A percentile compares a stretch with the other conserved stretches of the same genome.
These are phyloP conservation scores for Microbotryomycetes sp. DNA, from an alignment of 1,284 basidiomycete species.

Conservation along the genomic window DNA sequence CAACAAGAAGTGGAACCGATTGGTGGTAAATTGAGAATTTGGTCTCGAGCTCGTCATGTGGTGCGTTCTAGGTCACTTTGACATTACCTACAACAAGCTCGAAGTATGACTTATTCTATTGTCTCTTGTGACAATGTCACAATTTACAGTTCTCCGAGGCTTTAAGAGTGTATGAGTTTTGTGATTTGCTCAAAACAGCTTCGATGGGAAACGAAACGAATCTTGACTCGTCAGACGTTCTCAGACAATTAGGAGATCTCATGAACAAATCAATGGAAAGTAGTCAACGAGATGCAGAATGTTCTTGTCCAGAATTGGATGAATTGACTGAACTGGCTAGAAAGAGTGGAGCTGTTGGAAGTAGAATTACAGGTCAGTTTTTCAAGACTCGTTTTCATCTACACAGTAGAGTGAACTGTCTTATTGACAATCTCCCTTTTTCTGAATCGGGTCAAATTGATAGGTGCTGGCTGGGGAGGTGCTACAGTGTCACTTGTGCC, in stretches of 20 bases:
- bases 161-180: constrained; percentile 35
- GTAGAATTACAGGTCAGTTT: constrained; percentile 59
- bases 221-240: constrained; percentile 28
- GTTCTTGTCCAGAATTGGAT: constrained; percentile 71
- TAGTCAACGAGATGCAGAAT: constrained; percentile 63
- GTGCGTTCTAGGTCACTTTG: constrained; percentile 14
- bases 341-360: constrained; percentile 66
- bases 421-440: background rate
- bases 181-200: constrained; percentile 29
- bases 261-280: constrained; percentile 72
- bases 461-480: constrained; percentile 85
- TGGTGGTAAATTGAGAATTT: constrained; percentile 33
- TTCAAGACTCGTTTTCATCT: background rate
- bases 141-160: constrained; percentile 35
- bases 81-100: background rate
- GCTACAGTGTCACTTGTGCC: constrained; percentile 76
- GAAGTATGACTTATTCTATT: background rate
- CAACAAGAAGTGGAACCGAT: constrained; percentile 35
- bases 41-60: constrained; percentile 32
- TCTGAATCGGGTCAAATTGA: background rate
- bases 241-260: constrained; percentile 57
- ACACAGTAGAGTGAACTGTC: constrained; percentile 29
- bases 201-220: constrained; percentile 14
- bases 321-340: constrained; percentile 55
- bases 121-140: no score